phyloP scores from a whole-genome alignment of 805 yeast genomes.

The Trichomonascus vanleenenianus region DNA sequence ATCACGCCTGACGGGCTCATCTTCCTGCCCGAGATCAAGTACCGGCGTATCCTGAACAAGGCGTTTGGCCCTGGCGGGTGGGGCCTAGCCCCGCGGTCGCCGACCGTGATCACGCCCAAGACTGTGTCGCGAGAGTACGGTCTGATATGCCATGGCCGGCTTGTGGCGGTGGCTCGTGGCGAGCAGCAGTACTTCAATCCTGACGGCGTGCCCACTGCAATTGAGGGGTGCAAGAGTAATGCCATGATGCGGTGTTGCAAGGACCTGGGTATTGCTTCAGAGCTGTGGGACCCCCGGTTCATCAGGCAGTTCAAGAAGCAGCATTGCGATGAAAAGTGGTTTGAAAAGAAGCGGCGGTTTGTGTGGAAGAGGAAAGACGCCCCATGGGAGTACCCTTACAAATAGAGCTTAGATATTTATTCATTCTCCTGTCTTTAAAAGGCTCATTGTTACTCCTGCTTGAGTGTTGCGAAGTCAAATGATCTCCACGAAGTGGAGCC shows the following conservation, averaged over 20 bases:
- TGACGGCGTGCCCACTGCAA: slow-evolving; percentile 85
- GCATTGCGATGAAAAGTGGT: slow-evolving; percentile 68
- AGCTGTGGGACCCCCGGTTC: slow-evolving; percentile 93
- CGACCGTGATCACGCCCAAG: slow-evolving; percentile 65
- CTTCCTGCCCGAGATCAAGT: slow-evolving; percentile 91
- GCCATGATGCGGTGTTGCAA: slow-evolving; percentile 98
- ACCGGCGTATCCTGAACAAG: slow-evolving; percentile 75
- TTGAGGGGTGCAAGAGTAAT: slow-evolving; percentile 95
- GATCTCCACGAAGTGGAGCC: no score
- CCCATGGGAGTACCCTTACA: slow-evolving; percentile 79
- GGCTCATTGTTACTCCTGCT: no score
- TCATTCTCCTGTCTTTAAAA: no score
- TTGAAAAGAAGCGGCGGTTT: slow-evolving; percentile 57
- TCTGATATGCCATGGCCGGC: slow-evolving; percentile 74
- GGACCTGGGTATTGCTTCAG: slow-evolving; percentile 94
- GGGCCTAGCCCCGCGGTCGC: slow-evolving; percentile 94
- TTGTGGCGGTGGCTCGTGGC: slow-evolving; percentile 89
- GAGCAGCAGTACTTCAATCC: slow-evolving; percentile 89
- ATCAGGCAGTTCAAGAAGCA: slow-evolving; percentile 59
- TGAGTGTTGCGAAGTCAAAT: no score
- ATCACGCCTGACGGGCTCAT: slow-evolving; percentile 92
- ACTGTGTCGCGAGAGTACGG: slow-evolving; percentile 87
- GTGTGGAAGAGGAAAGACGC: slow-evolving; percentile 88
- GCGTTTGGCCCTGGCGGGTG: slow-evolving; percentile 99
- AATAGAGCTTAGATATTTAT: no score